Evolutionary conservation across 345 rosid genomes (phyloP), one percentile per base, ranked within the genome.

Genomic region (Sonneratia alba): DNA sequence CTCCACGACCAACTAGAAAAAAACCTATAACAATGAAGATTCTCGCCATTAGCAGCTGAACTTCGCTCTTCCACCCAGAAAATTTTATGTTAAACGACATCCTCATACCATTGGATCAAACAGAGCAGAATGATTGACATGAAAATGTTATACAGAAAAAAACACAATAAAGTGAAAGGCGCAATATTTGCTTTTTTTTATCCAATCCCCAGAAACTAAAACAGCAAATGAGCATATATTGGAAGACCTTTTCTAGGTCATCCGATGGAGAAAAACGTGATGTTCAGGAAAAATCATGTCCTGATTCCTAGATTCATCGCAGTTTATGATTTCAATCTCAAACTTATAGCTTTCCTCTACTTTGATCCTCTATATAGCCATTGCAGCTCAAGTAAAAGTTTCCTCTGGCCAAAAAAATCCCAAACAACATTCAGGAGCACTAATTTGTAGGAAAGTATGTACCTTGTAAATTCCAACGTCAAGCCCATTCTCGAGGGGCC

Each of bases 401-500:
- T 6, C 15, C 8, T 34, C 36, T 14, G 42, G 21, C 43, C 38
- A 65, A 15, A 64, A 62, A 6, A 67, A 67, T 67, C 27, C 14
- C 63, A 57, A 57, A 57, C 2, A 3, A 53, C 57, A 19, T 13
- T 53, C 57, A 9, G 13, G n/a, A 57, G 63, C 34, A n/a, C 12
- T 57, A n/a, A 57, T 22, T 57, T 6, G 32, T 57, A 57, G 27
- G 63, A 40, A 24, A n/a, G 45, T 36, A n/a, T 27, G 37, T 37
- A 88, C 96, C 96, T 86, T 94, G 86, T 78, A 94, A 77, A 87
- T 59, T 77, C 98, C 98, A 34, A 9, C 34, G 71, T 91, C 95
- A 51, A 94, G 88, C 75, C 97, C 97, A 42, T 86, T 80, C 76
- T 90, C 95, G 34, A 94, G 91, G 11, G 74, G 82, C 43, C 84